Percentiles rank a stretch among this genome's conserved stretches.
These are phyloP conservation scores for Pistacia vera DNA, from an alignment of 345 rosid genomes.

Conservation along the genomic window DNA sequence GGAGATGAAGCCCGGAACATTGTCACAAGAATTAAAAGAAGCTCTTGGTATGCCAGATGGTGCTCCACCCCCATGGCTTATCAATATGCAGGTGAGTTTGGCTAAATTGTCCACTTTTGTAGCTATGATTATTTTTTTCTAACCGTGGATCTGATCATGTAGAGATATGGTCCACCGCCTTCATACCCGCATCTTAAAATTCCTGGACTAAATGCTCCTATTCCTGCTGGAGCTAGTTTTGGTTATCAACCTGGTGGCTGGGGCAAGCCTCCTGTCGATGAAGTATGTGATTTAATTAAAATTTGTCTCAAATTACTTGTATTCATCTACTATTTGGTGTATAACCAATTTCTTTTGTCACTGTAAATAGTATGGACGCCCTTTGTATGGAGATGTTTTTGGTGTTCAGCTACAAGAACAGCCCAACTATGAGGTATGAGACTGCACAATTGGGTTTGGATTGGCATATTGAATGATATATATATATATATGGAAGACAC, in stretches of 20 bases:
- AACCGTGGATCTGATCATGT: constrained; percentile 22
- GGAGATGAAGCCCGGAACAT: constrained; percentile 93
- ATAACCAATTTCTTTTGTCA: constrained; percentile 9
- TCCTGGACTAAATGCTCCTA: constrained; percentile 97
- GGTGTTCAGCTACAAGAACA: constrained; percentile 95
- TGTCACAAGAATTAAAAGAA: constrained; percentile 89
- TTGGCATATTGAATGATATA: too few species aligned
- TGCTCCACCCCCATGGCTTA: constrained; percentile 99
- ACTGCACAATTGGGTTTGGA: too few species aligned
- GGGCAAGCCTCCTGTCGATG: constrained; percentile 99
- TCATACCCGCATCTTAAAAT: constrained; percentile 95
- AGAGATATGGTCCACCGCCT: constrained; percentile 99
- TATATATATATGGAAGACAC: too few species aligned
- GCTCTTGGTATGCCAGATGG: constrained; percentile 99
- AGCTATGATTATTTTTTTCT: background rate
- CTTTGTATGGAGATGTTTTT: constrained; percentile 98
- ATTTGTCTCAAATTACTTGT: background rate
- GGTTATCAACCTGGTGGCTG: constrained; percentile 99
- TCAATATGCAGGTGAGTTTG: constrained; percentile 91
- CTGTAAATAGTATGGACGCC: constrained; percentile 74
- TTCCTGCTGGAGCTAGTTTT: constrained; percentile 95
- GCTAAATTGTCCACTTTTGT: background rate
- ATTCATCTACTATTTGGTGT: constrained; percentile 1
- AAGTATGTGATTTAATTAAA: constrained; percentile 47
- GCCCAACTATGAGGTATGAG: constrained; percentile 84